Conservation (phyloP, 2,329 filamentous ascomycete genomes). For the Xylariaceae sp. region DNA sequence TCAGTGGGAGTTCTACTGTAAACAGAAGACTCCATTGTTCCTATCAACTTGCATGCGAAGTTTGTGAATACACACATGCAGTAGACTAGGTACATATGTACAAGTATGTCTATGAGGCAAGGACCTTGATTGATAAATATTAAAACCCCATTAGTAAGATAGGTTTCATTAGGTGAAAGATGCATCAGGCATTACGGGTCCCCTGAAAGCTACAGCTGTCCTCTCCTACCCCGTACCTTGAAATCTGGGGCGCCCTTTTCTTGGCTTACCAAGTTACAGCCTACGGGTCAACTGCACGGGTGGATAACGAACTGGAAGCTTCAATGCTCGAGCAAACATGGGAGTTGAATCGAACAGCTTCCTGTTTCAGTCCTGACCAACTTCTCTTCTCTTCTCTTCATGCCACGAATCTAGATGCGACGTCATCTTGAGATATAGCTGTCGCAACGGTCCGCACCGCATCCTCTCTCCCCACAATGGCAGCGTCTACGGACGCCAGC, state of each 20-base stretch:
- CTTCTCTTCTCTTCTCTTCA: constrained; percentile 2
- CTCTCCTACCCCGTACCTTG: constrained; percentile 16
- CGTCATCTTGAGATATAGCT: constrained; percentile 10
- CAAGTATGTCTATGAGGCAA: not conserved
- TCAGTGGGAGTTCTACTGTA: too few species aligned
- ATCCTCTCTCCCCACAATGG: constrained; percentile 32
- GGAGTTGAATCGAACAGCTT: constrained; percentile 1
- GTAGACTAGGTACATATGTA: not conserved
- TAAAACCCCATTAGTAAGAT: not conserved
- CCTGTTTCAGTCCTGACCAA: constrained; percentile 2
- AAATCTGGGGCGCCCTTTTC: constrained; percentile 1
- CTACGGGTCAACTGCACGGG: not conserved
- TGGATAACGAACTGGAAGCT: constrained; percentile 1
- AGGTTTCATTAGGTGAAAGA: constrained; percentile 1
- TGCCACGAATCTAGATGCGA: constrained; percentile 24
- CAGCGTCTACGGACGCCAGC: constrained; percentile 32
- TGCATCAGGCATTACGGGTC: constrained; percentile 12
- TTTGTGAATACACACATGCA: too few species aligned
- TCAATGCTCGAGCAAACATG: constrained; percentile 5
- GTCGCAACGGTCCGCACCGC: too few species aligned
- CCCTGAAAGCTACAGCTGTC: constrained; percentile 28
- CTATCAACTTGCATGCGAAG: too few species aligned
- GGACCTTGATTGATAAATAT: not conserved
- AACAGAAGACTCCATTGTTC: too few species aligned
- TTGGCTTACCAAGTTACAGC: constrained; percentile 9